Percentiles rank a stretch among this genome's conserved stretches.
phyloP scores from a whole-genome alignment of 2,329 filamentous ascomycete species.

The Chaetomiaceae sp. region DNA sequence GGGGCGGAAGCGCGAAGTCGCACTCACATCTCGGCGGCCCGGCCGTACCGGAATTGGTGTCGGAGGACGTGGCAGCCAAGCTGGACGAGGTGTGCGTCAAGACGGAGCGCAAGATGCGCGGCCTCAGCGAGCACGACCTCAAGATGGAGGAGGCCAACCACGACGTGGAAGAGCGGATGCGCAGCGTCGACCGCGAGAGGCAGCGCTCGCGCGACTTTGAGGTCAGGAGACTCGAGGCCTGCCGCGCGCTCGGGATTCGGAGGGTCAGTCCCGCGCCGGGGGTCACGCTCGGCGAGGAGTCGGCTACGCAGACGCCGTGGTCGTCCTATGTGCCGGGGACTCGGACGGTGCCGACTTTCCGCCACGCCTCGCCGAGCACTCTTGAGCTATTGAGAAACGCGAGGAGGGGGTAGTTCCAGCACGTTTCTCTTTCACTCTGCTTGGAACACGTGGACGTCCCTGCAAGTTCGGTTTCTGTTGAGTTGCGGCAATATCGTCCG shows the following conservation, averaged over 20 bases:
- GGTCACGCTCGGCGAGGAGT: conserved; percentile 16
- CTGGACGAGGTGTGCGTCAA: conserved; percentile 47
- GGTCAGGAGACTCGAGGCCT: conserved; percentile 42
- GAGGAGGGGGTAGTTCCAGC: conserved; percentile 13
- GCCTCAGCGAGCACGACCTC: conserved; percentile 37
- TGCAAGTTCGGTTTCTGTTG: too few relatives aligned
- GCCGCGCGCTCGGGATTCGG: conserved; percentile 35
- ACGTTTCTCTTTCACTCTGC: not conserved
- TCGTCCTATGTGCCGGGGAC: conserved; percentile 11
- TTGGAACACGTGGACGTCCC: too few relatives aligned
- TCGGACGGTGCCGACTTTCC: conserved; percentile 17
- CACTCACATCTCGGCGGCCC: conserved; percentile 30
- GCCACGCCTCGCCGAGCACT: conserved; percentile 18
- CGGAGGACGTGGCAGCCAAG: conserved; percentile 38
- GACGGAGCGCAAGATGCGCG: conserved; percentile 43
- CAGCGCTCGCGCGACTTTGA: conserved; percentile 50
- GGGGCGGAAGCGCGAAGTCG: conserved; percentile 49
- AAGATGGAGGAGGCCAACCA: conserved; percentile 41
- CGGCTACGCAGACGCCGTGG: conserved; percentile 16
- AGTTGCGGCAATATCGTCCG: too few relatives aligned
- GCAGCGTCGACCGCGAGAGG: conserved; percentile 43
- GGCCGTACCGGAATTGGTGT: conserved; percentile 33
- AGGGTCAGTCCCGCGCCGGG: conserved; percentile 17
- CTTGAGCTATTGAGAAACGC: conserved; percentile 21
- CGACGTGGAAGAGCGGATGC: conserved; percentile 42